These are phyloP conservation scores for Corylus americana DNA, from an alignment of 306 rosid species.

Conservation along the genomic window DNA sequence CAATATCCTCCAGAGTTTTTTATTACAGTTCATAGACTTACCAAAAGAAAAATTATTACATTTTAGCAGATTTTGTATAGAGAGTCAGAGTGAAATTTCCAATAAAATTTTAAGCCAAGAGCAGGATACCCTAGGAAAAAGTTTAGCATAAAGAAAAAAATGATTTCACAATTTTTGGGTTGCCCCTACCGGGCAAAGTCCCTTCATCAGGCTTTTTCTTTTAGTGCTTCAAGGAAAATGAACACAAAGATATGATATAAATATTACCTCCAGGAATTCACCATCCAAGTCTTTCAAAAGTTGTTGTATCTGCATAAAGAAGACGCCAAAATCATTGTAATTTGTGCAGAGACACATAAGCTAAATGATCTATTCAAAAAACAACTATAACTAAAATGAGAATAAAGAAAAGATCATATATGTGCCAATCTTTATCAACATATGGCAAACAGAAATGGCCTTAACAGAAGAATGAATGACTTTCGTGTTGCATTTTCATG, in stretches of 20 bases:
- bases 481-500: background rate
- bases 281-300: conserved; percentile 81
- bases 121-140: background rate
- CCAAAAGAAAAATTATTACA: background rate
- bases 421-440: background rate
- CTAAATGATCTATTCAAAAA: background rate
- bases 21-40: background rate
- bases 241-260: conserved; percentile 12
- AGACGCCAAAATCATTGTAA: conserved; percentile 24
- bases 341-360: background rate
- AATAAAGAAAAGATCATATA: background rate
- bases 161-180: background rate
- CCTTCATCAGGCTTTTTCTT: background rate
- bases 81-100: background rate
- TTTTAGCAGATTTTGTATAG: background rate
- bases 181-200: background rate
- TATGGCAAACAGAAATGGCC: background rate
- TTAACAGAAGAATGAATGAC: background rate
- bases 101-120: background rate
- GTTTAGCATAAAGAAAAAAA: background rate
- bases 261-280: conserved; percentile 76
- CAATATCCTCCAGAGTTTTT: background rate
- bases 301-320: conserved; percentile 67
- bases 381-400: background rate
- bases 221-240: conserved; percentile 7